Conservation (phyloP, 305 asterid species). For the Solanum hybrid region DNA sequence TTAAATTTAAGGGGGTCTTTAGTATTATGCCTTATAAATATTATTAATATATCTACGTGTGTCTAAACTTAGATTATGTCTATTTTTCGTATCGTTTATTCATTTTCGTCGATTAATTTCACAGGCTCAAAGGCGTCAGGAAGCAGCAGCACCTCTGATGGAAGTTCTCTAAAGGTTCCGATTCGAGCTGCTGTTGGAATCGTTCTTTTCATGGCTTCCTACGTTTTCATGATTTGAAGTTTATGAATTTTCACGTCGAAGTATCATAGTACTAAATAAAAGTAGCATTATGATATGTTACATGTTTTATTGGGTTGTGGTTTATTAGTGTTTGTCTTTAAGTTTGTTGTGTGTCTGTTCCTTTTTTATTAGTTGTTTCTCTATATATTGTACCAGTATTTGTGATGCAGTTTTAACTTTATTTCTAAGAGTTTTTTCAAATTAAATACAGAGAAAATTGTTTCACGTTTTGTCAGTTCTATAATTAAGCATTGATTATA, state of each 20-base stretch:
- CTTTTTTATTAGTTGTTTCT: neutral
- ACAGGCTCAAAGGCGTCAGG: slow-evolving; percentile 30
- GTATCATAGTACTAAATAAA: neutral
- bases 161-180: slow-evolving; percentile 9
- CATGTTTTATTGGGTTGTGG: neutral
- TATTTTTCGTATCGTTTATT: neutral
- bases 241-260: neutral
- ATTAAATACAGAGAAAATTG: neutral
- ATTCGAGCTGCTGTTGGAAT: slow-evolving; percentile 9
- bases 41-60: no score
- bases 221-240: neutral
- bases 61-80: neutral
- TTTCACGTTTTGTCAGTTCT: neutral
- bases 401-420: neutral
- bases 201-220: slow-evolving; percentile 15
- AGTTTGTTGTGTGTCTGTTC: neutral
- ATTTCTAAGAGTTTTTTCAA: neutral
- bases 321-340: neutral
- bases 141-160: slow-evolving; percentile 17
- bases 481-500: neutral
- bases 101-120: neutral
- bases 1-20: no score
- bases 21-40: neutral
- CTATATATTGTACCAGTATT: neutral
- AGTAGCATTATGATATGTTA: neutral